Conservation (phyloP, 2,329 filamentous ascomycete species). For the Exophiala sp. region DNA sequence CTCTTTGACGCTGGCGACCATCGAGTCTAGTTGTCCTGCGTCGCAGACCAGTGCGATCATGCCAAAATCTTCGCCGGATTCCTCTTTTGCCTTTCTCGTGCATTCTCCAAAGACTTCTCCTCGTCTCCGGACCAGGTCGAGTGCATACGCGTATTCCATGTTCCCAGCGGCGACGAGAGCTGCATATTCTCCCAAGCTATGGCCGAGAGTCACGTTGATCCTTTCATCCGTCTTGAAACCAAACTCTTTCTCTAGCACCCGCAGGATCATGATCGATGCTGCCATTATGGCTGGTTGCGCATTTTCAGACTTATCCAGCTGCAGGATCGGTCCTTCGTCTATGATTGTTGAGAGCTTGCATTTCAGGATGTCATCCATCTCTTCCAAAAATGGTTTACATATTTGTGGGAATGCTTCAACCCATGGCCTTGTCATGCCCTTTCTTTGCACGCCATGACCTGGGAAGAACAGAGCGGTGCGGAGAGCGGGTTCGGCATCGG, state of each 20-base stretch:
- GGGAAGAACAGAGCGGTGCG: constrained; percentile 49
- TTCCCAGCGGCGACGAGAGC: constrained; percentile 83
- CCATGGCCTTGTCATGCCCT: constrained; percentile 85
- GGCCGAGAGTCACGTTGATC: constrained; percentile 80
- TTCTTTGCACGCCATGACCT: constrained; percentile 78
- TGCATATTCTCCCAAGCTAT: constrained; percentile 90
- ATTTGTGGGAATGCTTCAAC: constrained; percentile 79
- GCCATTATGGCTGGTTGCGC: constrained; percentile 97
- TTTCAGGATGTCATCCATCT: constrained; percentile 75
- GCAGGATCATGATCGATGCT: constrained; percentile 82
- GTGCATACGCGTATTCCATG: constrained; percentile 70
- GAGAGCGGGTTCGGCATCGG: constrained; percentile 26
- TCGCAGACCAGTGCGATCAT: constrained; percentile 94
- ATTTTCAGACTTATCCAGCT: constrained; percentile 77
- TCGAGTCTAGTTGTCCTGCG: constrained; percentile 64
- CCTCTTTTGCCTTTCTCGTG: constrained; percentile 61
- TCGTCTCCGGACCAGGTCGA: constrained; percentile 71
- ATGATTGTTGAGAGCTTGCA: constrained; percentile 75
- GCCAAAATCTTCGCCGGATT: constrained; percentile 77
- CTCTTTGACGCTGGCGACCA: constrained; percentile 72
- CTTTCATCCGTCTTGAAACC: constrained; percentile 67
- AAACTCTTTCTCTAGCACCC: constrained; percentile 81
- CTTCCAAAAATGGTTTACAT: constrained; percentile 71
- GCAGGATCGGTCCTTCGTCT: constrained; percentile 70
- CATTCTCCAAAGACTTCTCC: constrained; percentile 81